Base-by-base conservation (phyloP, 2,329 filamentous ascomycete genomes). In the Exophiala calicioides region DNA sequence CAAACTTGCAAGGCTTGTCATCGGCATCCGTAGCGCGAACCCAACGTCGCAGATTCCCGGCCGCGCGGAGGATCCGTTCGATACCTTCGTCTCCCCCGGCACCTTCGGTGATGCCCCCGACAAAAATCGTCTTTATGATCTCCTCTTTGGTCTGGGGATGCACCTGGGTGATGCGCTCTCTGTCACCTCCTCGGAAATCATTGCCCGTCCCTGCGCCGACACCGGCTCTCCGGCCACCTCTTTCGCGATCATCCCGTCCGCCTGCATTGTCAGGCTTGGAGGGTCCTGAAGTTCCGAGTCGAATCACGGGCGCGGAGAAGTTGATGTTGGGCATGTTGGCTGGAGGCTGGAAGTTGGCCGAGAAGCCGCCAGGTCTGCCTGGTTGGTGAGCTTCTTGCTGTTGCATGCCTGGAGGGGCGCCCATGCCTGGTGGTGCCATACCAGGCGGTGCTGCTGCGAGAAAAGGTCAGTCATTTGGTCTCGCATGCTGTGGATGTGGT, bases 311-410 rank as follows among this genome's bases (percentile, higher is more conserved):
- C 26, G 93, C 93, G 62, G 88, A 95, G 75, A 97, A 95, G 74
- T 98, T 96, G 75, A 98, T 95, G 67, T 95, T 94, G 40, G 91
- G 90, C 79, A 96, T 88, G 65, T 93, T 95, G 39, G 87, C 76
- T 7, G 91, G 90, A 37, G 89, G 82, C 73, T 94, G 88, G 70
- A 95, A 96, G 68, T 83, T 88, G 49, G 84, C 75, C 53, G 88
- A 89, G 56, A 95, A 83, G 62, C 82, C 84, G 68, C 80, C 87
- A 66, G 87, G 87, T 75, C 87, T 84, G 73, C 84, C 87, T 72
- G 86, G 80, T 74, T 88, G 86, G 60, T 84, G 78, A 65, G 77
- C 76, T 68, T 81, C 87, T 63, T 82, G 76, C 74, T 86, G 85
- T 65, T 86, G 84, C 69, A 91, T 80, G 68, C 87, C 88, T 49